Evolutionary conservation across 2,329 filamentous ascomycete genomes (phyloP).

Genomic region (Didymella pinodella): DNA sequence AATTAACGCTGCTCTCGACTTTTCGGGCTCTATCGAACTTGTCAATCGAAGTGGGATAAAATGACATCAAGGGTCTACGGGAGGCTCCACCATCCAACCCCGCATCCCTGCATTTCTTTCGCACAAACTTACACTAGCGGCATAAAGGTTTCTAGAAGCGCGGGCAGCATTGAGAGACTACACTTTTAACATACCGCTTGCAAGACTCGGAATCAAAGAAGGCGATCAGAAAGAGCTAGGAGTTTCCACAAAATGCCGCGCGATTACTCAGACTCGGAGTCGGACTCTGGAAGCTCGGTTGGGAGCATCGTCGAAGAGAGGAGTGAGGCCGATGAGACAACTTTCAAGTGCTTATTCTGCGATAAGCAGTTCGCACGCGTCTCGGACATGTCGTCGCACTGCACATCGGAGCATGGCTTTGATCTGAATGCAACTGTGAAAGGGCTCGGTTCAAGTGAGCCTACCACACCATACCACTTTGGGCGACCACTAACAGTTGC

Average conservation of each 20-base stretch:
- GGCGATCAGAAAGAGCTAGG: background rate
- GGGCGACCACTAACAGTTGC: conserved; percentile 26
- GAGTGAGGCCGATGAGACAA: conserved; percentile 47
- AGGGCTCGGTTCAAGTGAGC: conserved; percentile 41
- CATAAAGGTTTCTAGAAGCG: conserved; percentile 32
- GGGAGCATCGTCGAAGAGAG: conserved; percentile 47
- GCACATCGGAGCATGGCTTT: conserved; percentile 39
- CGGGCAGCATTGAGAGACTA: conserved; percentile 14
- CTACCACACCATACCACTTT: conserved; percentile 26
- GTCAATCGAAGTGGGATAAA: background rate
- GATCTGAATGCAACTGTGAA: conserved; percentile 40
- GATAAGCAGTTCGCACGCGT: conserved; percentile 42
- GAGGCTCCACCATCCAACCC: conserved; percentile 26
- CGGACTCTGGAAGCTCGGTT: conserved; percentile 43
- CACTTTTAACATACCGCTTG: conserved; percentile 5
- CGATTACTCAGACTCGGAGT: conserved; percentile 42
- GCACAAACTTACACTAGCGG: conserved; percentile 41
- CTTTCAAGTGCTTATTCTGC: conserved; percentile 49
- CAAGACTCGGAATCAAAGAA: background rate
- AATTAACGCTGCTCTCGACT: too few species aligned
- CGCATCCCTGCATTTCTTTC: conserved; percentile 35
- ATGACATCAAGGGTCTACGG: conserved; percentile 18
- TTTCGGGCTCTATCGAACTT: too few species aligned
- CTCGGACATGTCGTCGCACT: conserved; percentile 40
- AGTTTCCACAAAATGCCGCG: conserved; percentile 36